These are phyloP conservation scores for carrot (Daucus carota) DNA, from an alignment of 129 eudicot genomes.

Conservation along the genomic window DH1_v3.0 NC_030381.2:17474001-17474500, in stretches of 20 bases:
- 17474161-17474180: background rate
- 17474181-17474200: background rate
- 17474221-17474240: background rate
- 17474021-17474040: background rate
- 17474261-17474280: background rate
- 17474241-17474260: background rate
- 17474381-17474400: background rate
- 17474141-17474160: background rate
- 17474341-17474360: background rate
- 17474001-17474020: background rate
- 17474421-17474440: background rate
- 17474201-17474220: background rate
- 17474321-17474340: background rate
- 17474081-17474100: background rate
- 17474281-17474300: background rate
- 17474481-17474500: background rate
- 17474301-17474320: background rate
- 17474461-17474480: background rate
- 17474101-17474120: background rate
- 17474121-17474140: background rate
- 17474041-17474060: background rate
- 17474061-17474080: background rate
- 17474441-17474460: background rate
- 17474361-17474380: background rate
- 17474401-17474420: background rate